Evolutionary conservation across 129 eudicot genomes (phyloP).

Genomic region (Logfia minima): DNA sequence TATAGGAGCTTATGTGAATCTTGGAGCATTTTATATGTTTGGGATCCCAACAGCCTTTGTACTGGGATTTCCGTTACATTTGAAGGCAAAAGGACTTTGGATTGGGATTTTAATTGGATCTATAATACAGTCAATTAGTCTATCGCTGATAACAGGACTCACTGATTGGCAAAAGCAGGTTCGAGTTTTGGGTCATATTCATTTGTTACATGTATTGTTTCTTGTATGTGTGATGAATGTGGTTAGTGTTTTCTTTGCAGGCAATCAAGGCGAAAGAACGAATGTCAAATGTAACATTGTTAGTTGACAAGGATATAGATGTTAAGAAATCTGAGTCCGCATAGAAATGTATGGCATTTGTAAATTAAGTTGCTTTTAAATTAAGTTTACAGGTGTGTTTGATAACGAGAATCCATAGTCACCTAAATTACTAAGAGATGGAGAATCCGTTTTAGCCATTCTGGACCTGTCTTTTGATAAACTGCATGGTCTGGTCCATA

Average conservation of each 20-base stretch:
- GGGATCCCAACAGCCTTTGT: constrained; percentile 59
- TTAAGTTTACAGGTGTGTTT: too few relatives aligned
- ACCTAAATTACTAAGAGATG: too few relatives aligned
- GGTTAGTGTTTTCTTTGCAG: constrained; percentile 26
- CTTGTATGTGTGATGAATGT: background rate
- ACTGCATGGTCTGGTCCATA: too few relatives aligned
- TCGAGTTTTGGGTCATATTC: background rate
- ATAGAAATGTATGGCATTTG: background rate
- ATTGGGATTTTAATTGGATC: constrained; percentile 57
- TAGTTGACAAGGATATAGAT: constrained; percentile 8
- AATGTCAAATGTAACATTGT: constrained; percentile 21
- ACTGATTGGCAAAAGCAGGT: constrained; percentile 76
- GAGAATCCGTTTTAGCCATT: too few relatives aligned
- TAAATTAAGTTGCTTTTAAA: background rate
- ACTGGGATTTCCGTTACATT: constrained; percentile 51
- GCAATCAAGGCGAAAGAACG: constrained; percentile 43
- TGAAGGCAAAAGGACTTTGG: constrained; percentile 74
- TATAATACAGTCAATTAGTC: constrained; percentile 38
- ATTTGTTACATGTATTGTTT: background rate
- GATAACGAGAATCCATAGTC: too few relatives aligned
- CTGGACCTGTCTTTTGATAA: too few relatives aligned
- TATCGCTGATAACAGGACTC: constrained; percentile 41
- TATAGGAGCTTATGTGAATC: constrained; percentile 67
- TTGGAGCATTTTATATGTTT: constrained; percentile 62
- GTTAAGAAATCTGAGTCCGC: background rate